phyloP scores from a whole-genome alignment of 768 basidiomycete species.

The Royoungia palumana region DNA sequence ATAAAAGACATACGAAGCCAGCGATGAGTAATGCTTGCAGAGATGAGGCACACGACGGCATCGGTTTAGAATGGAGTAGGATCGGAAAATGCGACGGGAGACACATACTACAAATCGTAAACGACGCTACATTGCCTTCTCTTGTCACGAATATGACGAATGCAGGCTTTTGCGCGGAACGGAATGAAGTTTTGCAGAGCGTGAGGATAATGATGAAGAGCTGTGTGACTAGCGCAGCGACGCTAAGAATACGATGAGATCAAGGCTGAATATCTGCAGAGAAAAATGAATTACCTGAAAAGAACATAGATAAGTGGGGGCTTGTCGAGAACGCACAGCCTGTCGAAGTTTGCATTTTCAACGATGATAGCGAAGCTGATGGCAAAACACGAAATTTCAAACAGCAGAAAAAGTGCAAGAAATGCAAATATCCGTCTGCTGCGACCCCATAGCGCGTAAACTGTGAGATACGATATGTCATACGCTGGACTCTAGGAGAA shows the following conservation, averaged over 20 bases:
- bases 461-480: neutral
- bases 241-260: neutral
- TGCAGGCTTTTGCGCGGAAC: neutral
- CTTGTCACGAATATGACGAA: slow-evolving; percentile 1
- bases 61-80: neutral
- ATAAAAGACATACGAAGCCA: slow-evolving; percentile 2
- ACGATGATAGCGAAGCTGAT: neutral
- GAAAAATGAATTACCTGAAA: slow-evolving; percentile 4
- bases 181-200: slow-evolving; percentile 1
- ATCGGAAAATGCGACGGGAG: neutral
- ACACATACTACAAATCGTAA: slow-evolving; percentile 4
- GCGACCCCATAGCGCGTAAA: slow-evolving; percentile 5
- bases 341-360: slow-evolving; percentile 1
- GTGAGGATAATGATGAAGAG: slow-evolving; percentile 2
- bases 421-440: slow-evolving; percentile 2
- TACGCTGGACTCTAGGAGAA: neutral
- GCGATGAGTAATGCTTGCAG: neutral
- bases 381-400: slow-evolving; percentile 1
- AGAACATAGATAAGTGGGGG: neutral
- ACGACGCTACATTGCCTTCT: neutral
- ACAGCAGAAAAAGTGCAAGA: neutral
- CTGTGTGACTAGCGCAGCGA: slow-evolving; percentile 1
- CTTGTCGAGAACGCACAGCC: slow-evolving; percentile 7
- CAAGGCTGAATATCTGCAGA: neutral
- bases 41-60: neutral